These are phyloP conservation scores for Crithidia bombi DNA, from an alignment of 208 protist genomes.

Conservation along the genomic window DNA sequence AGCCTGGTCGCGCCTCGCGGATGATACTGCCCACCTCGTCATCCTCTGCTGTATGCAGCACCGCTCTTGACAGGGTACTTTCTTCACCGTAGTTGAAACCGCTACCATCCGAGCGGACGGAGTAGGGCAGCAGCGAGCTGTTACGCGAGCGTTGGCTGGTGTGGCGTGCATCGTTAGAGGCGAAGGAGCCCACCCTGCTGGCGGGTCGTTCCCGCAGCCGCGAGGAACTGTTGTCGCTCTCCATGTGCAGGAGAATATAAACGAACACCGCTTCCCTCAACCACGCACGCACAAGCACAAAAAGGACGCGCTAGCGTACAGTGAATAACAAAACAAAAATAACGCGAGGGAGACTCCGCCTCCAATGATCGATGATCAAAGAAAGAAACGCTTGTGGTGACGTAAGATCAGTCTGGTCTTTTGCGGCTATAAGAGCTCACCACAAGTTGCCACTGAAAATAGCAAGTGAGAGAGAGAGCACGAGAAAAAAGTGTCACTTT, in stretches of 20 bases:
- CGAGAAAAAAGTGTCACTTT: too few relatives aligned
- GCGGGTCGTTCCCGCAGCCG: background rate
- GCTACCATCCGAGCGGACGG: slow-evolving; percentile 16
- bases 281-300: too few relatives aligned
- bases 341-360: too few relatives aligned
- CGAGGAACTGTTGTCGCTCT: background rate
- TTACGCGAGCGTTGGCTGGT: background rate
- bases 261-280: too few relatives aligned
- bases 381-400: too few relatives aligned
- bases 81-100: slow-evolving; percentile 4
- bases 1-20: slow-evolving; percentile 2
- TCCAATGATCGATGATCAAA: too few relatives aligned
- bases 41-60: slow-evolving; percentile 8
- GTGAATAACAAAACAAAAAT: too few relatives aligned
- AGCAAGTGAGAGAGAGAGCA: too few relatives aligned
- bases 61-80: slow-evolving; percentile 7
- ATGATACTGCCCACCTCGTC: background rate
- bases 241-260: slow-evolving; percentile 3
- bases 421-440: too few relatives aligned
- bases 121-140: slow-evolving; percentile 11
- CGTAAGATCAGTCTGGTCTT: too few relatives aligned
- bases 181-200: background rate
- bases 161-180: background rate
- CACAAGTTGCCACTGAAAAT: too few relatives aligned
- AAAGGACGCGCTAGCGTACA: too few relatives aligned